These are phyloP conservation scores for Hericium alpestre DNA, from an alignment of 768 basidiomycete species.

Conservation along the genomic window DNA sequence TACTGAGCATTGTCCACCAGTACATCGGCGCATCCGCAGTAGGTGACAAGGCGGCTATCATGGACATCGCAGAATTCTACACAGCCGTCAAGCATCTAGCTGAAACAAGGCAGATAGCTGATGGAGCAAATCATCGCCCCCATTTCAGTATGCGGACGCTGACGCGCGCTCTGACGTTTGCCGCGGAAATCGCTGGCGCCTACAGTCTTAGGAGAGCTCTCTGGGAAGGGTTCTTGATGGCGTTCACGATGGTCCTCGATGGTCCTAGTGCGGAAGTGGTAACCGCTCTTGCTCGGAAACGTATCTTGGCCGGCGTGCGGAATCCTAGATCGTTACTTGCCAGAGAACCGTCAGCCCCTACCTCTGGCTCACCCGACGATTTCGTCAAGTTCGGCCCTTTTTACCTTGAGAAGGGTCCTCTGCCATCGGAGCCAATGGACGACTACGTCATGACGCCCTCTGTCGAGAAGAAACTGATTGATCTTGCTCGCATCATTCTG, in stretches of 20 bases:
- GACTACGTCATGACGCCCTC: conserved; percentile 94
- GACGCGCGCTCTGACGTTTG: conserved; percentile 81
- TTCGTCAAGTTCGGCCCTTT: conserved; percentile 86
- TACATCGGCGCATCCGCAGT: conserved; percentile 80
- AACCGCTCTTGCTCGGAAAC: conserved; percentile 56
- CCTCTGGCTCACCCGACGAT: conserved; percentile 33
- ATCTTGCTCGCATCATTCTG: conserved; percentile 84
- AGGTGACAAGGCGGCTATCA: conserved; percentile 77
- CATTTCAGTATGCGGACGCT: conserved; percentile 98
- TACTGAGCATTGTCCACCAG: conserved; percentile 76
- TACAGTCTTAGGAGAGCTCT: conserved; percentile 80
- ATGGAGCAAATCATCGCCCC: conserved; percentile 85
- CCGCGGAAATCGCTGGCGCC: conserved; percentile 63
- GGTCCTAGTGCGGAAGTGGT: conserved; percentile 57
- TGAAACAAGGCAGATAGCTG: conserved; percentile 69
- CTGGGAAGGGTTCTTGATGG: conserved; percentile 97
- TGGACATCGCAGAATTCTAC: conserved; percentile 91
- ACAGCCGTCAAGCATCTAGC: conserved; percentile 66
- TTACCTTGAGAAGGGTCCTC: conserved; percentile 72
- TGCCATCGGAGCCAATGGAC: conserved; percentile 51
- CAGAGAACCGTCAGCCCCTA: conserved; percentile 53
- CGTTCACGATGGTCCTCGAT: conserved; percentile 93
- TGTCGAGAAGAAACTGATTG: conserved; percentile 86
- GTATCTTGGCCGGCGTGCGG: conserved; percentile 68
- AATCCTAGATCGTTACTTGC: conserved; percentile 69